phyloP scores from a whole-genome alignment of 2,329 filamentous ascomycete genomes.

The Curvularia sp. region DNA sequence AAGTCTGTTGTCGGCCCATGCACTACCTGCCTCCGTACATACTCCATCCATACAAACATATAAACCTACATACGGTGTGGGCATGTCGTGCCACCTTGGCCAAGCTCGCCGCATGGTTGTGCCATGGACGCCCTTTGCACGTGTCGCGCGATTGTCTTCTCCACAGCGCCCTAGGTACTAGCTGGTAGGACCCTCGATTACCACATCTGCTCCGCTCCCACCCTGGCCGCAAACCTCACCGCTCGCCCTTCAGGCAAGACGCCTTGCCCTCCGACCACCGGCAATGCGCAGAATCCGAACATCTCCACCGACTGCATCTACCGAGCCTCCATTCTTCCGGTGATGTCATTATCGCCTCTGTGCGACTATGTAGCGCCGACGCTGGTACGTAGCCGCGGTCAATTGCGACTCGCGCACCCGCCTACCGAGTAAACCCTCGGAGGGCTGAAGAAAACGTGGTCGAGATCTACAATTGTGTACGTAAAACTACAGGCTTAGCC shows the following conservation, averaged over 20 bases:
- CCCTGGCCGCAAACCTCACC: slow-evolving; percentile 26
- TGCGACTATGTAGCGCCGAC: slow-evolving; percentile 17
- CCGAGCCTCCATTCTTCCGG: slow-evolving; percentile 8
- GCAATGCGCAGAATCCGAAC: slow-evolving; percentile 19
- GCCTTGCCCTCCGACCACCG: slow-evolving; percentile 32
- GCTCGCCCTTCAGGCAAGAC: slow-evolving; percentile 35
- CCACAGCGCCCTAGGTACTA: slow-evolving; percentile 13
- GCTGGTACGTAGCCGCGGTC: slow-evolving; percentile 18
- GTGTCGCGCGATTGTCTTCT: slow-evolving; percentile 20
- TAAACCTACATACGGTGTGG: neutral
- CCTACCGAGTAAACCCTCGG: slow-evolving; percentile 14
- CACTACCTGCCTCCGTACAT: no score
- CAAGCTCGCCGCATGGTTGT: neutral
- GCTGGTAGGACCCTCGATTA: slow-evolving; percentile 14
- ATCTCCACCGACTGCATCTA: slow-evolving; percentile 30
- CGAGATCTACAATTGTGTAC: slow-evolving; percentile 27
- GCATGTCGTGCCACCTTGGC: neutral
- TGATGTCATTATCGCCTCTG: slow-evolving; percentile 28
- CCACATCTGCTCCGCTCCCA: slow-evolving; percentile 36
- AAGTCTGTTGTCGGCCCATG: neutral
- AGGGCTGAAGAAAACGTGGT: slow-evolving; percentile 19
- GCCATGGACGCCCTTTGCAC: slow-evolving; percentile 23
- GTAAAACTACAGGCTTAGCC: slow-evolving; percentile 29
- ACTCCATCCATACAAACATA: no score
- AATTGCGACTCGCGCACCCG: slow-evolving; percentile 21